Conservation (phyloP, 306 rosid genomes). For the Trifolium fragiferum region DNA sequence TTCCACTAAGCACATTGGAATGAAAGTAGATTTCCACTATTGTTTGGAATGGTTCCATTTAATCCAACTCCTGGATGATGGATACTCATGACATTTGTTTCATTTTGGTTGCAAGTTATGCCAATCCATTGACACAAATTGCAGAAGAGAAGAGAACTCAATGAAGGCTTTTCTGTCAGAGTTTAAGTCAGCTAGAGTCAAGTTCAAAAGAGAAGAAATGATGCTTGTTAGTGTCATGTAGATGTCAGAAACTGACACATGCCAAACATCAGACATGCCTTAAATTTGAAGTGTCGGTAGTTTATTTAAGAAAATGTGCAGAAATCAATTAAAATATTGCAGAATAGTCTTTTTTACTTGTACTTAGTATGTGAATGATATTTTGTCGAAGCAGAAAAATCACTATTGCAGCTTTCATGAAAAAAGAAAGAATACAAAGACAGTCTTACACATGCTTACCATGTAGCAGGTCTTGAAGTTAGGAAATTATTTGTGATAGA, state of each 20-base stretch:
- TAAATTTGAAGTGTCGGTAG: no score
- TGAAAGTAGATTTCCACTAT: conserved; percentile 74
- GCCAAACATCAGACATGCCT: no score
- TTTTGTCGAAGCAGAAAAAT: not conserved
- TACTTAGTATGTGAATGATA: not conserved
- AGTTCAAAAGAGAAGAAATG: conserved; percentile 33
- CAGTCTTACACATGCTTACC: conserved; percentile 33
- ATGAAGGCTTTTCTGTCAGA: conserved; percentile 64
- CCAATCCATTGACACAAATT: conserved; percentile 70
- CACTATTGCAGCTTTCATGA: not conserved
- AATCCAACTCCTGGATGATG: conserved; percentile 69
- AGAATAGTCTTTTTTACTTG: not conserved
- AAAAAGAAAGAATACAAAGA: conserved; percentile 4
- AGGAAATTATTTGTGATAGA: conserved; percentile 41
- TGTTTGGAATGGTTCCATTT: conserved; percentile 57
- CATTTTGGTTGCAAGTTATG: conserved; percentile 53
- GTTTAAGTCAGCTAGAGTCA: conserved; percentile 54
- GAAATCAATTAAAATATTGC: not conserved
- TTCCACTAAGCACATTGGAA: conserved; percentile 64
- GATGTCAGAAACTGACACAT: no score
- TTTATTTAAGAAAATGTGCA: not conserved
- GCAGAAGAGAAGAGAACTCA: conserved; percentile 56
- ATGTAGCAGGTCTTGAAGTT: conserved; percentile 34
- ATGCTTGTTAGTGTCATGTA: not conserved
- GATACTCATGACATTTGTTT: conserved; percentile 52